Evolutionary conservation across 1,139 yeast species (phyloP), one percentile per base, ranked within the genome.

Genomic region (Kurtzmaniella natalensis): DNA sequence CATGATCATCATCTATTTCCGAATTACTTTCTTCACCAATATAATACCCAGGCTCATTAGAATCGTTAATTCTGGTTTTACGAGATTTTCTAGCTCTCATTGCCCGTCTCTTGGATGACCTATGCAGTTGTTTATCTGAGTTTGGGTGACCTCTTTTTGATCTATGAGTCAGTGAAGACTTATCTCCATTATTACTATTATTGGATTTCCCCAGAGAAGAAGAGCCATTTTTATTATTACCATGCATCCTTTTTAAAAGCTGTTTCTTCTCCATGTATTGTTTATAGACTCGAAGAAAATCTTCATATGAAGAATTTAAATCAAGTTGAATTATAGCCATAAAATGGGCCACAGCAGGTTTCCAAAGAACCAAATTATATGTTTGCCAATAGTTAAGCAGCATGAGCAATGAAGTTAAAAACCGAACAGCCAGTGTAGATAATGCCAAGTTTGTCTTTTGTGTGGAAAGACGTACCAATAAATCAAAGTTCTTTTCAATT

Each of bases 371-470:
- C 23, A 69, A 49, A 37, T 66, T 68, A 44, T 66, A 68, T 16
- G 68, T 43, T 41, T 69, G 74, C 75, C 75, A 69, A 46, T 69
- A 69, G 42, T 66, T 69, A 32, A 67, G 47, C 31, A 48, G 47
- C 71, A 66, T 64, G 16, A 67, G 46, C 2, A 67, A 52, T 7
- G 51, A 51, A 7, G 74, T 66, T 37, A 69, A 51, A 38, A 66
- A 67, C 24, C 72, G 48, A 18, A 68, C 64, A 3, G 68, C 50
- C 29, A 42, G 46, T 0, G 71, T 54, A 5, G 72, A 55, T 14
- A 69, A 44, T 4, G 53, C 61, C 25, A 68, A 52, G 25, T 53
- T 50, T 20, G 16, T 11, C 26, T 49, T 47, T 39, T 54, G 52
- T 13, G 68, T 59, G 3, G 71, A 48, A 6, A 67, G 43, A 34